Conservation (phyloP, 768 basidiomycete genomes). For the Rhizopogon rudus region DNA sequence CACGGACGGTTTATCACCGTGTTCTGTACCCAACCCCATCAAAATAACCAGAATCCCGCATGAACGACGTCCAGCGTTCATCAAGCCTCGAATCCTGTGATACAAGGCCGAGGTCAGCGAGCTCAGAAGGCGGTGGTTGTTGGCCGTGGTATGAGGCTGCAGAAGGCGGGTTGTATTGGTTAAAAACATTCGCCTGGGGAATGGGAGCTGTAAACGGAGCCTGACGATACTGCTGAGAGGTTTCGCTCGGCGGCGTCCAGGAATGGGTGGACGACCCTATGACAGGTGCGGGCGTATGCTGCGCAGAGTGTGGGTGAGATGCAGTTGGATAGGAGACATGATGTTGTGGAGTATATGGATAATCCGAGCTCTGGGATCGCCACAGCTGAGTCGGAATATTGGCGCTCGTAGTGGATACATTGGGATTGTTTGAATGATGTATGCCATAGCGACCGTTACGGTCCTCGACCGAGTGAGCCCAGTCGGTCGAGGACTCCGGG, state of each 20-base stretch:
- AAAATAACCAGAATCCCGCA: slow-evolving; percentile 51
- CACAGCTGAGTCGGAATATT: slow-evolving; percentile 12
- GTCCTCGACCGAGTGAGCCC: neutral
- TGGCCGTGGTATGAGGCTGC: neutral
- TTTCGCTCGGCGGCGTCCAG: slow-evolving; percentile 11
- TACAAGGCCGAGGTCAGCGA: slow-evolving; percentile 58
- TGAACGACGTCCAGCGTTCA: slow-evolving; percentile 57
- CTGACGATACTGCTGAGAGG: slow-evolving; percentile 7
- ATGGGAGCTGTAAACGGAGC: slow-evolving; percentile 1
- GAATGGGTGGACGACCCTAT: slow-evolving; percentile 10
- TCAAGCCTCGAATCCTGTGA: slow-evolving; percentile 50
- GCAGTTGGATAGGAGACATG: slow-evolving; percentile 8
- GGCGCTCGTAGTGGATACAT: neutral
- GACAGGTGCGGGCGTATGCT: slow-evolving; percentile 13
- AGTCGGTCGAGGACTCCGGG: neutral
- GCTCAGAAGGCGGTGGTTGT: slow-evolving; percentile 33
- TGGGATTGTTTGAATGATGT: neutral
- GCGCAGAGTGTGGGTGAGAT: slow-evolving; percentile 10
- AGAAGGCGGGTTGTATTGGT: slow-evolving; percentile 13
- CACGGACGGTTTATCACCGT: slow-evolving; percentile 8
- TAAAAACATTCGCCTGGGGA: slow-evolving; percentile 11
- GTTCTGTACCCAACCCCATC: slow-evolving; percentile 27
- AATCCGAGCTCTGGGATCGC: slow-evolving; percentile 24
- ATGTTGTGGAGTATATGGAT: slow-evolving; percentile 19
- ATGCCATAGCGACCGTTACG: neutral